phyloP scores from a whole-genome alignment of 1,139 yeast genomes.

The Suhomyces choctaworum region DNA sequence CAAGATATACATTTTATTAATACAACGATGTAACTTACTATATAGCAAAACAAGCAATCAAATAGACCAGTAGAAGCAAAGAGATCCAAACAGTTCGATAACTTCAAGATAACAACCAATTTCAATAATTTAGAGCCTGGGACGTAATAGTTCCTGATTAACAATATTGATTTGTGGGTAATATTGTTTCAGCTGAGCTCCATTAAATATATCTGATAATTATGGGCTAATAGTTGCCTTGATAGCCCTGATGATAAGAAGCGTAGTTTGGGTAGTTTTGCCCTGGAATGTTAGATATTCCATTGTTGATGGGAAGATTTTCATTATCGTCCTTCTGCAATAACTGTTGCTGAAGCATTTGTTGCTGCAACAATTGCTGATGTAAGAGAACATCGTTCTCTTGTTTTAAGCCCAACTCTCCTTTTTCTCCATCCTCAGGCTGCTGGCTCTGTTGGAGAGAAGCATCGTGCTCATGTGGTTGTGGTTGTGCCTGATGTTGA shows the following conservation, averaged over 20 bases:
- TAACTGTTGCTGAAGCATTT: slow-evolving; percentile 17
- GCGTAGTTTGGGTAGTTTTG: slow-evolving; percentile 12
- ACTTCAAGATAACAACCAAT: too few species aligned
- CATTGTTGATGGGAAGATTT: slow-evolving; percentile 9
- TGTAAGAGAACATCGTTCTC: slow-evolving; percentile 16
- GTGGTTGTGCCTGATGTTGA: slow-evolving; percentile 3
- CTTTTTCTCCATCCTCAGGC: slow-evolving; percentile 7
- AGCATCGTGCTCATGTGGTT: slow-evolving; percentile 1
- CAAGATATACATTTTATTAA: too few species aligned
- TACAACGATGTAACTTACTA: too few species aligned
- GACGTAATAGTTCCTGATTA: too few species aligned
- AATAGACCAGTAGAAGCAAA: too few species aligned
- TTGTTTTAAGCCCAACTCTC: slow-evolving; percentile 12
- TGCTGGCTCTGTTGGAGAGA: slow-evolving; percentile 8
- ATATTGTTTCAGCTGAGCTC: too few species aligned
- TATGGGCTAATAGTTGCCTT: slow-evolving; percentile 12
- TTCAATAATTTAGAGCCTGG: too few species aligned
- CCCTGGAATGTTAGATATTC: slow-evolving; percentile 7
- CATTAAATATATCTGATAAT: too few species aligned
- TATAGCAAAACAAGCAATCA: too few species aligned
- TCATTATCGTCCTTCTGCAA: slow-evolving; percentile 11
- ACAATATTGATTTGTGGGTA: too few species aligned
- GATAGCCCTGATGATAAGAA: slow-evolving; percentile 13
- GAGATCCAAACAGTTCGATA: too few species aligned
- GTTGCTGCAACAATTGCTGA: slow-evolving; percentile 19